These are phyloP conservation scores for Ophiorrhiza pumila DNA, from an alignment of 257 asterid species.

Conservation along the genomic window DNA sequence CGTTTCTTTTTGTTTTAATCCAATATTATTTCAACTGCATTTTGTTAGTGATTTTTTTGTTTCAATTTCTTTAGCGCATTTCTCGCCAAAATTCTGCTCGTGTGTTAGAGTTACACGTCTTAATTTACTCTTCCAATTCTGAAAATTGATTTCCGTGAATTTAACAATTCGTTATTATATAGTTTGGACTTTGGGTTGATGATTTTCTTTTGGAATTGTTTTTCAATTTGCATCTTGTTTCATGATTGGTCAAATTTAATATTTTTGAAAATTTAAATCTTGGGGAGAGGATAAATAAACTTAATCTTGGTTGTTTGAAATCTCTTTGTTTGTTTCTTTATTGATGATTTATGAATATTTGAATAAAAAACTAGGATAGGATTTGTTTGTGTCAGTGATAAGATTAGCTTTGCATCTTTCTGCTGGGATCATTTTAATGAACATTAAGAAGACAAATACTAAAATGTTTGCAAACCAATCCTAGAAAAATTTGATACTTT, in stretches of 20 bases:
- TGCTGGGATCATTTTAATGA: background rate
- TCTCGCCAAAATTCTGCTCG: background rate
- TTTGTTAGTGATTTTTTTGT: constrained; percentile 3
- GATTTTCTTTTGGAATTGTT: background rate
- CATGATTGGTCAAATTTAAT: background rate
- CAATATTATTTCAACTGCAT: constrained; percentile 23
- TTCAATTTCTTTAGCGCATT: background rate
- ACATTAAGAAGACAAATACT: background rate
- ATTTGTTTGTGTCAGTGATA: constrained; percentile 4
- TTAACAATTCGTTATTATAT: background rate
- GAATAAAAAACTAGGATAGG: background rate
- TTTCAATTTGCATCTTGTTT: background rate
- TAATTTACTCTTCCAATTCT: background rate
- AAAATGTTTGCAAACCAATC: background rate
- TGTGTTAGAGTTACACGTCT: background rate
- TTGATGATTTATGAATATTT: background rate
- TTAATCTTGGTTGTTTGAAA: background rate
- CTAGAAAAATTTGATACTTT: background rate
- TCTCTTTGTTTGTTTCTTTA: background rate
- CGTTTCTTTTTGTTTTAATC: background rate
- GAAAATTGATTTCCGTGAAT: background rate
- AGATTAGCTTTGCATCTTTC: background rate
- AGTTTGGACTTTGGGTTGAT: background rate
- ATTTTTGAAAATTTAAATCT: background rate
- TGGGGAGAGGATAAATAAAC: background rate